Conservation (phyloP, 805 yeast genomes). For the Cyberlindnera bimundalis region DNA sequence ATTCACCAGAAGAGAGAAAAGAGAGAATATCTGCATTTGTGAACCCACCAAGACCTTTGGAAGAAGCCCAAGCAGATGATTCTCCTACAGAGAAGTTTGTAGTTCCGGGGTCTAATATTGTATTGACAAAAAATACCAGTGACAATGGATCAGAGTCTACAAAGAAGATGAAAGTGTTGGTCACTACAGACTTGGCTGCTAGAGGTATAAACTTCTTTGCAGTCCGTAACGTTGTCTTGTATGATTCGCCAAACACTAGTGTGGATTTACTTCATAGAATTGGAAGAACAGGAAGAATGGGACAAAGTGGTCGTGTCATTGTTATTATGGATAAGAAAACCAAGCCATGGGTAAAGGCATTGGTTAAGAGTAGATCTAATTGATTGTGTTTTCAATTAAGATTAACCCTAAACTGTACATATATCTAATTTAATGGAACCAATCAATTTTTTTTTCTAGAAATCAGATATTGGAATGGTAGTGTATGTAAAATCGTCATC, state of each 20-base stretch:
- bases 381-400: too few species aligned
- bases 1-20: conserved; percentile 56
- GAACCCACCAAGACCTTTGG: conserved; percentile 49
- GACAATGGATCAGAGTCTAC: not conserved
- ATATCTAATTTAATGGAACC: too few species aligned
- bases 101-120: conserved; percentile 36
- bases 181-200: conserved; percentile 86
- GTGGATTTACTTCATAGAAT: conserved; percentile 87
- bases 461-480: too few species aligned
- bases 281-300: conserved; percentile 94
- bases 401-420: too few species aligned
- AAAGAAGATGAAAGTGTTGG: conserved; percentile 56
- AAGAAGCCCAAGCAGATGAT: conserved; percentile 33
- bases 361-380: conserved; percentile 33
- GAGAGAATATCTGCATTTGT: conserved; percentile 58
- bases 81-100: conserved; percentile 12
- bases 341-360: conserved; percentile 80
- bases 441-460: too few species aligned
- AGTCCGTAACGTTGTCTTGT: conserved; percentile 74
- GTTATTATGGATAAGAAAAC: conserved; percentile 65
- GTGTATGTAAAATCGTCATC: too few species aligned
- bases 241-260: conserved; percentile 82
- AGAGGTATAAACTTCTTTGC: conserved; percentile 86
- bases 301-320: conserved; percentile 83
- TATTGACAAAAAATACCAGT: conserved; percentile 16